Conservation (phyloP, 306 rosid species). For the Luffa acutangula region DNA sequence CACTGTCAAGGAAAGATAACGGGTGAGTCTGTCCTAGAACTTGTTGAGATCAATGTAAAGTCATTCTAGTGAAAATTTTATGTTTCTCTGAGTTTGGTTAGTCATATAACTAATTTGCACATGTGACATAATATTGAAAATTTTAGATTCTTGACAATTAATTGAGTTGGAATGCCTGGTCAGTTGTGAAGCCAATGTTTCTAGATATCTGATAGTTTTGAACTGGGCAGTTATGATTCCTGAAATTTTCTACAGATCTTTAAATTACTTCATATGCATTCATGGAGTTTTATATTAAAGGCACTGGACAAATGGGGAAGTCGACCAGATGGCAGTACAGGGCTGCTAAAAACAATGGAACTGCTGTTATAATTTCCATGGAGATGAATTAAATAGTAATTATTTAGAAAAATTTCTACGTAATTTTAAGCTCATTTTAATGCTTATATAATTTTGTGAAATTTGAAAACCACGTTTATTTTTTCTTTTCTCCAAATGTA, state of each 20-base stretch:
- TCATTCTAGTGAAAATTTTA: background rate
- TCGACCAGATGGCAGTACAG: background rate
- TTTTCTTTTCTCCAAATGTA: background rate
- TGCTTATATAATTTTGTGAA: background rate
- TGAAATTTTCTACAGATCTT: background rate
- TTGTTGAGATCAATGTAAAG: background rate
- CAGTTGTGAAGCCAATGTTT: background rate
- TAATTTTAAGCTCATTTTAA: background rate
- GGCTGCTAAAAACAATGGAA: background rate
- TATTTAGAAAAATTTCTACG: background rate
- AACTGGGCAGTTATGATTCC: background rate
- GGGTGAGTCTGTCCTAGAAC: constrained; percentile 30
- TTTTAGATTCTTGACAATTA: background rate
- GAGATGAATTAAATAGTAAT: background rate
- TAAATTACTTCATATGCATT: background rate
- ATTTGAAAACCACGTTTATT: background rate
- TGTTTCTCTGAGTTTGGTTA: background rate
- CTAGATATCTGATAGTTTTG: background rate
- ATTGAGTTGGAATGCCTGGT: background rate
- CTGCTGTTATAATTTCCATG: background rate
- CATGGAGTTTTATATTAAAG: background rate
- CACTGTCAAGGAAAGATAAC: constrained; percentile 34
- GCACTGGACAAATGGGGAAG: background rate
- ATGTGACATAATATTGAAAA: background rate
- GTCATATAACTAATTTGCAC: background rate